phyloP scores from a whole-genome alignment of 2,329 filamentous ascomycete genomes.

The Tolypocladium endophyticum region DNA sequence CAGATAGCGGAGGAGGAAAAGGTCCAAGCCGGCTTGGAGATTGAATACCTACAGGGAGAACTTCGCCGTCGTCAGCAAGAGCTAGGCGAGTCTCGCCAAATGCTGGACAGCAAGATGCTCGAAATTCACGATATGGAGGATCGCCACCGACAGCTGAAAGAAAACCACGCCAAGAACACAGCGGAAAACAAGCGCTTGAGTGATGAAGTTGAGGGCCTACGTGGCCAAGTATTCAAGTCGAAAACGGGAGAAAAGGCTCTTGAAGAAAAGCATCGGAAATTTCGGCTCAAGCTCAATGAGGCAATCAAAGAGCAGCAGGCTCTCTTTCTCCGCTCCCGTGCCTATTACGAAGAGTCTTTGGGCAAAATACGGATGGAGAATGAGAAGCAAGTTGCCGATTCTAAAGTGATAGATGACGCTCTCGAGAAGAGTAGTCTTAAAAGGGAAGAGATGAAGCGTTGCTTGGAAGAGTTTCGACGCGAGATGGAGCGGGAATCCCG shows the following conservation, averaged over 20 bases:
- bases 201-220: conserved; percentile 16
- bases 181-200: conserved; percentile 14
- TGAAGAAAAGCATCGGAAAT: conserved; percentile 23
- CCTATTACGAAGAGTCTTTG: conserved; percentile 21
- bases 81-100: conserved; percentile 5
- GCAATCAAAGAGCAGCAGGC: conserved; percentile 35
- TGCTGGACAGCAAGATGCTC: conserved; percentile 10
- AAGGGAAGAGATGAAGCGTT: conserved; percentile 18
- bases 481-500: conserved; percentile 10
- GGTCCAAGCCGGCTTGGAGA: conserved; percentile 12
- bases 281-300: conserved; percentile 30
- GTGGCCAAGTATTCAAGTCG: conserved; percentile 12
- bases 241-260: conserved; percentile 9
- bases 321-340: conserved; percentile 24
- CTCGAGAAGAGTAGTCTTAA: conserved; percentile 18
- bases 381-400: conserved; percentile 10
- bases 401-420: conserved; percentile 14
- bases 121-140: conserved; percentile 12
- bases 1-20: conserved; percentile 18
- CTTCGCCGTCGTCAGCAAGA: conserved; percentile 9
- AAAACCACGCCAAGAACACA: conserved; percentile 10
- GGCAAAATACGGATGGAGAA: conserved; percentile 22
- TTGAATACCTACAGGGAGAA: conserved; percentile 14
- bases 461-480: conserved; percentile 16
- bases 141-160: conserved; percentile 14